Evolutionary conservation across 164 flowering plant genomes (phyloP).

Genomic region (Vitis amurensis): DNA sequence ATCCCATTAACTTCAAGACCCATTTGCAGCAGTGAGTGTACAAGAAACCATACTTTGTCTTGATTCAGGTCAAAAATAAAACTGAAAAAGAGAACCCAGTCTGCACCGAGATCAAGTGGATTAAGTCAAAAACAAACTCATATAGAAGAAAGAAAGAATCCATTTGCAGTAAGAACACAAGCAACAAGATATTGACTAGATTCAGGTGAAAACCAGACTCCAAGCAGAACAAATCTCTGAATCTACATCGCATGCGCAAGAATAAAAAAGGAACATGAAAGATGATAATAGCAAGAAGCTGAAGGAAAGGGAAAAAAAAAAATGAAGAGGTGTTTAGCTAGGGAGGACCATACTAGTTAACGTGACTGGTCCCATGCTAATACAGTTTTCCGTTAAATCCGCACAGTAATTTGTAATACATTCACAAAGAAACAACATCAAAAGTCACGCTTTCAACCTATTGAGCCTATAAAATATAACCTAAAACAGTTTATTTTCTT

Average conservation of each 20-base stretch:
- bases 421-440: constrained; percentile 9
- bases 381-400: constrained; percentile 20
- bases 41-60: too few relatives aligned
- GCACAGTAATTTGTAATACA: constrained; percentile 24
- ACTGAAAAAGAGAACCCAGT: too few relatives aligned
- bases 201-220: constrained; percentile 17
- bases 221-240: not conserved
- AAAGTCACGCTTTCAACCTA: constrained; percentile 25
- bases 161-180: not conserved
- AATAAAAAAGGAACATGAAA: not conserved
- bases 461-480: constrained; percentile 2
- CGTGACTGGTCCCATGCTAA: constrained; percentile 28
- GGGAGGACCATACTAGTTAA: constrained; percentile 18
- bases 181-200: constrained; percentile 1
- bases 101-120: too few relatives aligned
- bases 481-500: not conserved
- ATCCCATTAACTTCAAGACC: too few relatives aligned
- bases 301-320: not conserved
- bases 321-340: not conserved
- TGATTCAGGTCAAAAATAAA: too few relatives aligned
- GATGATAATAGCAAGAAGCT: constrained; percentile 4
- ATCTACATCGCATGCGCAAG: constrained; percentile 17
- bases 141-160: not conserved
- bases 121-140: not conserved
- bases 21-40: too few relatives aligned